A percentile compares a stretch with the other conserved stretches of the same genome.
phyloP scores from a whole-genome alignment of 495 filamentous ascomycete genomes.

The Penicillium coprophilum region DNA sequence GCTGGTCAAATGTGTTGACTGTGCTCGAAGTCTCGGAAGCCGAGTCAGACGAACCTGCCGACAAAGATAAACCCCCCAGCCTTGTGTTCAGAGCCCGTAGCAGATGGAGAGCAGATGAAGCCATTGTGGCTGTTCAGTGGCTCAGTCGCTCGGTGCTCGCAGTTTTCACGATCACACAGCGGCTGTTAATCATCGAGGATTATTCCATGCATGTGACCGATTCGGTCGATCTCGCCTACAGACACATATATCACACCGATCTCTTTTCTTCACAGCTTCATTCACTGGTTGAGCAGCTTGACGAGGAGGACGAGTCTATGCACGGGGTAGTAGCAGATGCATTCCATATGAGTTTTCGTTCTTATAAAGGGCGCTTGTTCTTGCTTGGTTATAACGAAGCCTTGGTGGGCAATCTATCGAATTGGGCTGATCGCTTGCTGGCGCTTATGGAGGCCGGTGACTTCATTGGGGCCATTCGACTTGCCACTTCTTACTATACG shows the following conservation, averaged over 20 bases:
- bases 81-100: constrained; percentile 80
- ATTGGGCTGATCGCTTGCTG: constrained; percentile 97
- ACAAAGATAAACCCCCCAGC: constrained; percentile 66
- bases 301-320: constrained; percentile 85
- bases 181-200: constrained; percentile 90
- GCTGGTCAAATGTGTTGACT: constrained; percentile 95
- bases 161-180: constrained; percentile 88
- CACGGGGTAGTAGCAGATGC: constrained; percentile 96
- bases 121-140: constrained; percentile 97
- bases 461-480: constrained; percentile 83
- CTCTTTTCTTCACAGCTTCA: constrained; percentile 83
- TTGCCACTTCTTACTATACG: constrained; percentile 89
- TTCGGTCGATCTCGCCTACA: constrained; percentile 86
- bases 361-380: constrained; percentile 93
- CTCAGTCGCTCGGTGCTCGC: constrained; percentile 89
- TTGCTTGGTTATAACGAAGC: constrained; percentile 87
- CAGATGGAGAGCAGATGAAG: constrained; percentile 90
- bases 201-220: constrained; percentile 84
- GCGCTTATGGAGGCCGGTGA: constrained; percentile 95
- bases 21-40: constrained; percentile 82
- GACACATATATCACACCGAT: constrained; percentile 89
- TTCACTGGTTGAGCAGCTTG: constrained; percentile 78
- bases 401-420: constrained; percentile 84
- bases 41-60: constrained; percentile 59
- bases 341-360: constrained; percentile 94